Evolutionary conservation across 1,284 basidiomycete species (phyloP), one percentile per base, ranked within the genome.

Genomic region (Cryptococcus sp.): DNA sequence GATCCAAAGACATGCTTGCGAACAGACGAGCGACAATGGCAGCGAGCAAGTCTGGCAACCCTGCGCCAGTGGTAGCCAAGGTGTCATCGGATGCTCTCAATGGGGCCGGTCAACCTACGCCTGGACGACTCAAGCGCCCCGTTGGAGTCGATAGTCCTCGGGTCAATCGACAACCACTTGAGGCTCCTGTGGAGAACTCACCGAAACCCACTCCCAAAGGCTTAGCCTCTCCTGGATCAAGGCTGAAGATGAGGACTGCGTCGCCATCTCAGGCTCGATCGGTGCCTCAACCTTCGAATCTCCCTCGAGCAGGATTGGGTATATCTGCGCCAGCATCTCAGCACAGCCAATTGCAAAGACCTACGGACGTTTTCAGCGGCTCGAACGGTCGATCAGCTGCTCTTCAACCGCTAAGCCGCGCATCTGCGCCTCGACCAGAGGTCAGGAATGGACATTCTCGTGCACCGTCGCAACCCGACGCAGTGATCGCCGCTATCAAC

Each of bases 1-100:
- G 67, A 2, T 61, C 71, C 13, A 77, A 76, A 57, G 75, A 77
- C 52, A 77, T 77, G 75, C 62, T 77, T 19, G 73, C 73, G n/a
- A 77, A 77, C 57, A 66, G 75, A 45, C 52, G 68, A 20, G 73
- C 73, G 11, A 70, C 74, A 7, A 69, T 77, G 62, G 70, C 70
- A 0, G 62, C 73, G 0, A 59, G 67, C 19, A 73, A 72, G 54
- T 56, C 66, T 23, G 60, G 58, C n/a, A 55, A 53, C 22, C 56
- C 65, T 2, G 58, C 50, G 2, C 35, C 54, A 17, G 17, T 45
- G n/a, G 55, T 59, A 1, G 60, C 69, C 20, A 65, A 66, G 47
- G 61, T 57, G 3, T 59, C 60, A 5, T 48, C 47, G 7, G 63
- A 64, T 13, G 40, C 59, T 8, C n/a, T 63, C 3, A 56, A 47